Evolutionary conservation across 768 basidiomycete genomes (phyloP).

Genomic region (Boletus sp.): DNA sequence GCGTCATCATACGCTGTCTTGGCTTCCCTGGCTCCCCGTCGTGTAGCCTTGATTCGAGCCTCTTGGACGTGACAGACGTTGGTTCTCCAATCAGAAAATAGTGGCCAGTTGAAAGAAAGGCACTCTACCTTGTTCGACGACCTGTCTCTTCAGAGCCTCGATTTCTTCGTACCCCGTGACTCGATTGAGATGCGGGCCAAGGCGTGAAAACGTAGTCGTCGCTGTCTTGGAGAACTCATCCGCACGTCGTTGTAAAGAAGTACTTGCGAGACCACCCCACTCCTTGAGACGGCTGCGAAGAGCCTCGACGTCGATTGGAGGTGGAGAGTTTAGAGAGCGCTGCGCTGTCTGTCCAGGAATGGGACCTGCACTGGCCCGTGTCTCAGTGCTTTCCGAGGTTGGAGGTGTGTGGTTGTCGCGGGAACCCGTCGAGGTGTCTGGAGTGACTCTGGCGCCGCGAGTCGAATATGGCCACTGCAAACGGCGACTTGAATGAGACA

Average conservation of each 20-base stretch:
- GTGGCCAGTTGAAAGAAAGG: neutral
- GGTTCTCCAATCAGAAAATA: conserved; percentile 6
- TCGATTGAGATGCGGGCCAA: conserved; percentile 78
- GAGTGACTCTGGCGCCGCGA: neutral
- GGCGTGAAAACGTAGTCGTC: conserved; percentile 59
- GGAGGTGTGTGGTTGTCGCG: conserved; percentile 4
- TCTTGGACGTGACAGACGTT: conserved; percentile 45
- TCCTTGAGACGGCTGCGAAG: conserved; percentile 39
- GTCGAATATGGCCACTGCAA: conserved; percentile 6
- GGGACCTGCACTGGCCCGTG: neutral
- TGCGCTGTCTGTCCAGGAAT: neutral
- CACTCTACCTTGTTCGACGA: conserved; percentile 75
- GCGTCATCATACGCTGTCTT: conserved; percentile 77
- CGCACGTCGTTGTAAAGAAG: conserved; percentile 44
- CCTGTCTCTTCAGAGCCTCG: conserved; percentile 71
- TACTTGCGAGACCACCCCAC: conserved; percentile 41
- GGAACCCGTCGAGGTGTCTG: neutral
- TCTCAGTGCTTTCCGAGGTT: neutral
- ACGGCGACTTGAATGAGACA: conserved; percentile 12
- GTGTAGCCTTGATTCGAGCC: conserved; percentile 61
- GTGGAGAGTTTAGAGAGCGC: neutral
- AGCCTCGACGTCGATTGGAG: conserved; percentile 26
- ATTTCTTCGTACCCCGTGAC: conserved; percentile 92
- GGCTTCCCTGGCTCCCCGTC: conserved; percentile 63
- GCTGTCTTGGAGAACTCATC: conserved; percentile 58